Evolutionary conservation across 2,329 filamentous ascomycete genomes (phyloP).

Genomic region (Colletotrichum spaethianum): DNA sequence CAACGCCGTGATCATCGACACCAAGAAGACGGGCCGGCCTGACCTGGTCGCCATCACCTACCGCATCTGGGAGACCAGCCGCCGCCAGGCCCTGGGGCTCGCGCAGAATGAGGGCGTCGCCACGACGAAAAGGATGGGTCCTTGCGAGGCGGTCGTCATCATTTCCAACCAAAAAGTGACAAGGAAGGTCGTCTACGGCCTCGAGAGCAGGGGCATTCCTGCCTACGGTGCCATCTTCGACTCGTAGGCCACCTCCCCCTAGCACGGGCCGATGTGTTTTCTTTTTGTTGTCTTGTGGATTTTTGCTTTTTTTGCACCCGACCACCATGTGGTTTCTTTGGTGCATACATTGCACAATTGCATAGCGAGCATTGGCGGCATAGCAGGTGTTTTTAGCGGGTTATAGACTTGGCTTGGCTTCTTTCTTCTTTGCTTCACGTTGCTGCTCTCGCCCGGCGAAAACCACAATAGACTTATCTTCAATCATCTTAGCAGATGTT

Average conservation of each 20-base stretch:
- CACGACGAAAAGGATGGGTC: slow-evolving; percentile 51
- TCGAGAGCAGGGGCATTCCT: slow-evolving; percentile 76
- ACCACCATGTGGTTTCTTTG: not conserved
- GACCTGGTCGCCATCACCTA: slow-evolving; percentile 60
- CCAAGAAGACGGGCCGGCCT: slow-evolving; percentile 69
- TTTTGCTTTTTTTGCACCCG: not conserved
- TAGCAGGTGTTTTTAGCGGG: not conserved
- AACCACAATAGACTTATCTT: not conserved
- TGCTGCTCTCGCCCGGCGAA: not conserved
- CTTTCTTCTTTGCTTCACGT: not conserved
- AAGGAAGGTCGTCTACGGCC: slow-evolving; percentile 75
- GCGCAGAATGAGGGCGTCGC: slow-evolving; percentile 5
- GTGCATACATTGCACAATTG: not conserved
- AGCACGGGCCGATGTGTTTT: not conserved
- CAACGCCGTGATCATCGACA: slow-evolving; percentile 78
- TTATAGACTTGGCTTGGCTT: not conserved
- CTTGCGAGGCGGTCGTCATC: slow-evolving; percentile 79
- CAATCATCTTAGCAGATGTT: not conserved
- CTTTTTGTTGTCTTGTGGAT: not conserved
- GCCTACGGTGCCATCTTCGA: slow-evolving; percentile 85
- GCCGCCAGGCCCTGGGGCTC: slow-evolving; percentile 31
- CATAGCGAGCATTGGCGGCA: not conserved
- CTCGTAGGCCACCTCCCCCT: slow-evolving; percentile 46
- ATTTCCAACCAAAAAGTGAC: slow-evolving; percentile 80
- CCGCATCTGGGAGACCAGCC: slow-evolving; percentile 45